Conservation (phyloP, 352 stramenopile genomes). For the Pythium grandisporangium region DNA sequence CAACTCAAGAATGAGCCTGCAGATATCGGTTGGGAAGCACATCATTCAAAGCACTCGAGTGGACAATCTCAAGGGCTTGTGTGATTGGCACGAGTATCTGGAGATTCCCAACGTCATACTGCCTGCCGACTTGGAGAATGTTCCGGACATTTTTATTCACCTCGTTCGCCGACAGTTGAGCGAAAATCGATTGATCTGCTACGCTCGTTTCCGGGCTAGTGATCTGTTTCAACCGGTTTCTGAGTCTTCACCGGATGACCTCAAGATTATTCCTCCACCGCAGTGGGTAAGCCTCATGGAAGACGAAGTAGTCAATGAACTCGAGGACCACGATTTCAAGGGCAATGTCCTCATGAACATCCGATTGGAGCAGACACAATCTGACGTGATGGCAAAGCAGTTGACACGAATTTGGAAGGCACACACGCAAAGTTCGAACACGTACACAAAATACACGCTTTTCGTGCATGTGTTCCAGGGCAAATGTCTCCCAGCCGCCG, state of each 20-base stretch:
- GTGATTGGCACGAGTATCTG: constrained; percentile 74
- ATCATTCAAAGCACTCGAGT: constrained; percentile 36
- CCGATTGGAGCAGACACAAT: constrained; percentile 30
- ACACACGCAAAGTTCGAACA: constrained; percentile 35
- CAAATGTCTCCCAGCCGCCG: constrained; percentile 51
- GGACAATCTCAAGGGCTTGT: constrained; percentile 65
- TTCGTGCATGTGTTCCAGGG: constrained; percentile 82
- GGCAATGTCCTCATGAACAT: constrained; percentile 79
- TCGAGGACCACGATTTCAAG: constrained; percentile 77
- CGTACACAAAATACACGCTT: constrained; percentile 73
- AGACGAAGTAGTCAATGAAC: constrained; percentile 70
- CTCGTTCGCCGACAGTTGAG: constrained; percentile 48
- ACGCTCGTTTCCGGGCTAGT: constrained; percentile 59
- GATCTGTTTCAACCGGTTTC: constrained; percentile 45
- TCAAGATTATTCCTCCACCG: constrained; percentile 27
- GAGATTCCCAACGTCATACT: constrained; percentile 44
- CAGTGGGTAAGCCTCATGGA: constrained; percentile 69
- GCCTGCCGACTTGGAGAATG: constrained; percentile 57
- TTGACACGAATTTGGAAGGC: constrained; percentile 42
- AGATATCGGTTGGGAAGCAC: constrained; percentile 56
- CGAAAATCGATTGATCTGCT: constrained; percentile 66
- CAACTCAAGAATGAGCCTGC: constrained; percentile 69
- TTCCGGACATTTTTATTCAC: constrained; percentile 77
- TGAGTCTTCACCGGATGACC: constrained; percentile 15
- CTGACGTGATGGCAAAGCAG: constrained; percentile 22